Percentiles rank a stretch among this genome's conserved stretches.
These are phyloP conservation scores for Arbutus unedo DNA, from an alignment of 148 eudicot genomes.

Conservation along the genomic window DNA sequence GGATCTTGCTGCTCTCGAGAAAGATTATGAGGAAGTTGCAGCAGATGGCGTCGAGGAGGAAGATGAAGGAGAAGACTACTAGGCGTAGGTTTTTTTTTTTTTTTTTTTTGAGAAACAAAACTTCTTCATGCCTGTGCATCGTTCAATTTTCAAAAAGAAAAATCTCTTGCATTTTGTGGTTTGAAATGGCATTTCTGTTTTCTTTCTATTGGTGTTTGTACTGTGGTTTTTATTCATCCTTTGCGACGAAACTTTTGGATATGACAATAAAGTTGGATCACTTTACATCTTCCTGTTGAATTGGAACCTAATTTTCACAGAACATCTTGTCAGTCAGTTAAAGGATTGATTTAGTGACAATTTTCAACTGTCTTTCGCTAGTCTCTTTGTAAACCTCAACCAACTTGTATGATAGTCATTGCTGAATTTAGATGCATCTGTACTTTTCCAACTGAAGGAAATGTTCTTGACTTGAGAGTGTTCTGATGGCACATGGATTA, in stretches of 20 bases:
- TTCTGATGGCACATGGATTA: no score
- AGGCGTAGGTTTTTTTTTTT: no score
- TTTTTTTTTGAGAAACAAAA: not conserved
- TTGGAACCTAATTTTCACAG: not conserved
- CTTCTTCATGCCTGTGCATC: not conserved
- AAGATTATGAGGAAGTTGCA: constrained; percentile 24
- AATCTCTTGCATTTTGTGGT: not conserved
- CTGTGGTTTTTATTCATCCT: not conserved
- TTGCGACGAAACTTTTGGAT: not conserved
- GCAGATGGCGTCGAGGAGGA: constrained; percentile 16
- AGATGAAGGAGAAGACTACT: constrained; percentile 19
- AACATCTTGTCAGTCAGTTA: not conserved
- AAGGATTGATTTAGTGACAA: not conserved
- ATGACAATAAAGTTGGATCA: not conserved
- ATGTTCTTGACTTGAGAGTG: no score
- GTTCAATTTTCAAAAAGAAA: no score
- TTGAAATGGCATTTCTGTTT: not conserved
- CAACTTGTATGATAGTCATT: not conserved
- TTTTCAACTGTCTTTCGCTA: not conserved
- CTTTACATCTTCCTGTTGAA: not conserved
- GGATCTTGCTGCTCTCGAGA: constrained; percentile 29
- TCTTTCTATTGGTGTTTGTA: not conserved
- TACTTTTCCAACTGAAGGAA: no score
- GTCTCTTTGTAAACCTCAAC: not conserved
- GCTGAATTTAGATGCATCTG: no score